phyloP scores from a whole-genome alignment of 305 asterid species.

The Ilex paraguariensis region DNA sequence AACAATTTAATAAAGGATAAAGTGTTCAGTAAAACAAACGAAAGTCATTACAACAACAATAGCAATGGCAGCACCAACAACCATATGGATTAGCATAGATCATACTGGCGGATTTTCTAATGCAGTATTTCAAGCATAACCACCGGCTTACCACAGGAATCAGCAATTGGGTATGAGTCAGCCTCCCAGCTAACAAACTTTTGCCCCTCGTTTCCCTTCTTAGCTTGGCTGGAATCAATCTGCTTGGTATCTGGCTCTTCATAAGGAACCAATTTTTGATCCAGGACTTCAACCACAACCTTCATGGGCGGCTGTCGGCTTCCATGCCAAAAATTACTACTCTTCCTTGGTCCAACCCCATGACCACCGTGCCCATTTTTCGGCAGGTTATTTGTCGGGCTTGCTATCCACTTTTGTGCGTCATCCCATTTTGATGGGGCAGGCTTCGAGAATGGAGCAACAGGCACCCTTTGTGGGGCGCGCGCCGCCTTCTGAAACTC shows the following conservation, averaged over 20 bases:
- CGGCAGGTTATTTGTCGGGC: slow-evolving; percentile 30
- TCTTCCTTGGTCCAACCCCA: slow-evolving; percentile 28
- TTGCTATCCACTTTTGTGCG: slow-evolving; percentile 43
- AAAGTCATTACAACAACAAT: not conserved
- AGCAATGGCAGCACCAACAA: not conserved
- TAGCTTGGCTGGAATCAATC: slow-evolving; percentile 33
- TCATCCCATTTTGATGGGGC: slow-evolving; percentile 46
- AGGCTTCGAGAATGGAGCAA: slow-evolving; percentile 33
- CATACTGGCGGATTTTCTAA: slow-evolving; percentile 36
- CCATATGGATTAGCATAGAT: not conserved
- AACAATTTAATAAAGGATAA: not conserved
- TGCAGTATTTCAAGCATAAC: slow-evolving; percentile 25
- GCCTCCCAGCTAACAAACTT: slow-evolving; percentile 36
- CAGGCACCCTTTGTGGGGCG: slow-evolving; percentile 25
- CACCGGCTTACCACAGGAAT: slow-evolving; percentile 27
- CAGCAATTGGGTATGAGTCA: slow-evolving; percentile 19
- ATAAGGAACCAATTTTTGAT: slow-evolving; percentile 20
- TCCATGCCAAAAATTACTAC: slow-evolving; percentile 21
- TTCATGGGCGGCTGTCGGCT: slow-evolving; percentile 22
- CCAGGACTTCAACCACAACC: slow-evolving; percentile 32
- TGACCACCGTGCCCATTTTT: slow-evolving; percentile 24
- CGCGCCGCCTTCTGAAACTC: slow-evolving; percentile 37
- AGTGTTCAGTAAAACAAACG: not conserved
- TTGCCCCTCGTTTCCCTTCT: slow-evolving; percentile 26
- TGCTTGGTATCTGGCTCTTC: slow-evolving; percentile 41